Base-by-base conservation (phyloP, 257 asterid genomes). In the Nicotiana sylvestris region DNA sequence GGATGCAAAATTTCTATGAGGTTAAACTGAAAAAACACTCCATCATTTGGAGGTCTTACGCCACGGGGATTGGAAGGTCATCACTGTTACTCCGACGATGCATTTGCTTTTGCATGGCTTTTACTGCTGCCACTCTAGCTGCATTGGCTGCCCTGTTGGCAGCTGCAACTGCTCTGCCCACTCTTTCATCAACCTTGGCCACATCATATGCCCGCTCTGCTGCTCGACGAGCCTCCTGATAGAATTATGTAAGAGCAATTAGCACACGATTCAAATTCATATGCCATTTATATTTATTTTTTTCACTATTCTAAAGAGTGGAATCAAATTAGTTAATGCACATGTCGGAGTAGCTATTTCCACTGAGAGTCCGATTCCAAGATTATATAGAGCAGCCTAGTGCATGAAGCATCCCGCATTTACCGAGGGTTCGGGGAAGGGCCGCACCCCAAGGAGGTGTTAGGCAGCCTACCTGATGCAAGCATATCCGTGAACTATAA, bases 71-170 rank as follows among this genome's bases (percentile, higher is more conserved):
- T 12, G 87, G 81, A 35, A 84, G 81, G 78, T 86, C 87, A 43
- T 82, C 87, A 30, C 86, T 85, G 82, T 74, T 81, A 57, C 84
- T 76, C n/a, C 86, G 69, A 17, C 49, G 83, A 72, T 89, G 87
- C 89, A 89, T 87, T 66, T 84, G 89, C 83, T 86, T 87, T 46
- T 86, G 89, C 60, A 87, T 88, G 27, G 88, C 89, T 51, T 89
- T 89, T n/a, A 86, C 87, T 13, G 92, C 88, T 4, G 92, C 89
- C 39, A 87, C 89, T 82, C 90, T 78, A 61, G 92, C 89, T 29
- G 90, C 92, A 60, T 85, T 87, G 18, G 90, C 90, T 69, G 90
- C 88, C 55, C 68, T 81, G 81, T 87, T 85, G 25, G 92, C 90
- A 9, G 85, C 83, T 32, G 86, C 79, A 58, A 87, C 87, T 74